These are phyloP conservation scores for Lupinus albus DNA, from an alignment of 306 rosid species.

Conservation along the genomic window DNA sequence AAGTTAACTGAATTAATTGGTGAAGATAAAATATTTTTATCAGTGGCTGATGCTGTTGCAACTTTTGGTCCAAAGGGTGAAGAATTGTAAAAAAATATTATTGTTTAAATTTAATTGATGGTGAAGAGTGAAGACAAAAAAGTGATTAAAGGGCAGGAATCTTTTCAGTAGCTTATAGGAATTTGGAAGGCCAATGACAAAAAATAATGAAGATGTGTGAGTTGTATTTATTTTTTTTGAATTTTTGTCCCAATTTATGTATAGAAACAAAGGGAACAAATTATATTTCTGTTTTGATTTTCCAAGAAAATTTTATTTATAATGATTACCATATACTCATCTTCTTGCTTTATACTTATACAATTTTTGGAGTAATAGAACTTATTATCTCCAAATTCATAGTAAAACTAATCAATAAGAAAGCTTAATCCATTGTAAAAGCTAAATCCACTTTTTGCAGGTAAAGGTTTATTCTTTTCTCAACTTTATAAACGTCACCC, in stretches of 20 bases:
- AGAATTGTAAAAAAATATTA: conserved; percentile 4
- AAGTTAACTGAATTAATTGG: conserved; percentile 58
- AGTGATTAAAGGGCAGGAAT: background rate
- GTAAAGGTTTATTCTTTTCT: conserved; percentile 24
- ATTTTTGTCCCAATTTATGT: no score
- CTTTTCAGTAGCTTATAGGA: background rate
- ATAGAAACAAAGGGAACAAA: no score
- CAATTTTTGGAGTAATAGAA: no score
- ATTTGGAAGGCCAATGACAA: background rate
- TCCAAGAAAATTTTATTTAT: no score
- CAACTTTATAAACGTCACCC: conserved; percentile 33
- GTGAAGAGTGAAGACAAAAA: background rate
- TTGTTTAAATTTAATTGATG: background rate
- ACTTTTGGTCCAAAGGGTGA: conserved; percentile 46
- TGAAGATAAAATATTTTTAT: conserved; percentile 60
- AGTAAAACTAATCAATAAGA: no score
- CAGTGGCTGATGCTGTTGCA: conserved; percentile 72
- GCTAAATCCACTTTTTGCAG: conserved; percentile 2
- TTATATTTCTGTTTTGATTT: no score
- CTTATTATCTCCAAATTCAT: no score
- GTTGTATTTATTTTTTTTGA: background rate
- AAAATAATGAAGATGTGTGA: background rate
- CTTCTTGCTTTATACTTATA: no score
- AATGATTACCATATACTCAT: no score
- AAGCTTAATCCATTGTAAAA: no score